Evolutionary conservation across 2,329 filamentous ascomycete genomes (phyloP), one percentile per base, ranked within the genome.

Genomic region (Calonectria multiphialidica): DNA sequence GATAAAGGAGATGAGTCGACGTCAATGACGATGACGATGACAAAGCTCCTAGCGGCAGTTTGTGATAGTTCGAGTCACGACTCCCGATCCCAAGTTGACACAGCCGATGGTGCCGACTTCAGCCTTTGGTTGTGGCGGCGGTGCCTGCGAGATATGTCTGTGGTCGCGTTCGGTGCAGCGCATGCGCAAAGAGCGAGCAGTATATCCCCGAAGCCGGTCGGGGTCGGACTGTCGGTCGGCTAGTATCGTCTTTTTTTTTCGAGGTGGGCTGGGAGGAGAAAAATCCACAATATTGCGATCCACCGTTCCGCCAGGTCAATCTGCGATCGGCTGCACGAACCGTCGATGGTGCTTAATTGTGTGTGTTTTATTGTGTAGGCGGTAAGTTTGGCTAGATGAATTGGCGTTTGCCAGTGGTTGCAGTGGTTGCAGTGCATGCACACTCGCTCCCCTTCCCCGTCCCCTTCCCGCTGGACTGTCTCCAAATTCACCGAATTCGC

Each of bases 1-100:
- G 53, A 59, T 59, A 10, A 33, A 61, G 47, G 30, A 40, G 12
- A 23, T 40, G 47, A 63, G 28, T 35, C 61, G 68, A 71, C 55
- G 76, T 77, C 76, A 66, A 78, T 78, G 76, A 78, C 76, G 76
- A 78, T 78, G 76, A 78, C 76, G 76, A 77, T 78, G 76, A 78
- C 75, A 78, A 76, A 64, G 9, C 15, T 66, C 59, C 42, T 35
- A 55, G 74, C 69, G 74, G 74, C 73, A 73, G 73, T 75, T 68
- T 45, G 67, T 63, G 50, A 59, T 49, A 30, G 37, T 50, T 50
- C 21, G 50, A 70, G 68, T 66, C 68, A 66, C 49, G 59, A 44
- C n/a, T 55, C 53, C 53, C 63, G 68, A 25, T 33, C 35, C 13
- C 15, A 33, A 28, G 50, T 47, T 18, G 18, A 33, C 16, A 53